Base-by-base conservation (phyloP, 495 filamentous ascomycete genomes). In the Aspergillus haitiensis region DNA sequence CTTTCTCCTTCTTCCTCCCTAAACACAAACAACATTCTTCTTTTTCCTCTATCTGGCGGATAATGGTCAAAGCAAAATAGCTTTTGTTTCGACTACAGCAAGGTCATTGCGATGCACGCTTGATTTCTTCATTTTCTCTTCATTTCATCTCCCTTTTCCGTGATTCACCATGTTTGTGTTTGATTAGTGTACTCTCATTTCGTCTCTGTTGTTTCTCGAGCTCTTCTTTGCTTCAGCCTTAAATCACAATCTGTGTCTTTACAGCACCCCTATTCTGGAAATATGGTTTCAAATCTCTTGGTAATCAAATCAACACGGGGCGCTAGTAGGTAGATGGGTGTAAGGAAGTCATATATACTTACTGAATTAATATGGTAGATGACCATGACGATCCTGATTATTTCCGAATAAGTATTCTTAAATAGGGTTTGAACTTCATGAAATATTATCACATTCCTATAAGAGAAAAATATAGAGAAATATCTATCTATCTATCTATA, bases 31-130 rank as follows among this genome's bases (percentile, higher is more conserved):
- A 47, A 15, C 10, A 21, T 42, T 10, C 54, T n/a, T 11, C 16
- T 35, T 10, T 47, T 2, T 40, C 12, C 15, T 53, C 21, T 27
- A 27, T 27, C 40, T 13, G 48, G 5, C 48, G 48, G 48, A 47
- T 47, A 47, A n/a, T 15, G 44, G 44, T 47, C 44, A 47, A 27
- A 51, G 48, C 21, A 51, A 51, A 60, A 48, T 35, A 49, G 58
- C 40, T 39, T 60, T 60, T 54, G 50, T 60, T 52, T 47, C 50
- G 31, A 48, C 21, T 48, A n/a, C 39, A 47, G 13, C 16, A 27
- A 47, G 21, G 16, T 49, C 18, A 49, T 54, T 48, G 46, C 46
- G 48, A 31, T 34, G 34, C 16, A 16, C 50, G 48, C 48, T 33
- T 44, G 37, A 31, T 47, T 37, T 48, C 44, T 27, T 52, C 56